A percentile compares a stretch with the other conserved stretches of the same genome.
Evolutionary conservation across 2,329 filamentous ascomycete species (phyloP).

Genomic region (Didymellaceae sp.): DNA sequence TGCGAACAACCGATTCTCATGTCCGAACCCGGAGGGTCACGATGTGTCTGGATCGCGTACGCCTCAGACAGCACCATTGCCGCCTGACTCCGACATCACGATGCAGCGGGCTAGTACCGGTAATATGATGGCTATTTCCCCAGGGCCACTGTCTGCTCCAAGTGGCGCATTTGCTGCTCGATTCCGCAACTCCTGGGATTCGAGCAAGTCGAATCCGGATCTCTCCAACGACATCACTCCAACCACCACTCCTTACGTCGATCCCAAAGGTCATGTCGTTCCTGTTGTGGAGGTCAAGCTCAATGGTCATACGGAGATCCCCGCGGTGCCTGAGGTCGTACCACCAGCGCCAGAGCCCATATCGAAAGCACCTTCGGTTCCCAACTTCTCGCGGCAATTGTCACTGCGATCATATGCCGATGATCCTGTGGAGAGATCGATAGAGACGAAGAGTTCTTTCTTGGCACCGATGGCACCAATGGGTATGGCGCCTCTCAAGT

Average conservation of each 20-base stretch:
- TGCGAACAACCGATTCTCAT: slow-evolving; percentile 37
- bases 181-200: slow-evolving; percentile 51
- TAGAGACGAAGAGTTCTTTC: slow-evolving; percentile 14
- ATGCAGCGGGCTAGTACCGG: slow-evolving; percentile 53
- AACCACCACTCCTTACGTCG: slow-evolving; percentile 42
- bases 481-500: slow-evolving; percentile 34
- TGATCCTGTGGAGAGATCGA: slow-evolving; percentile 20
- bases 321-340: slow-evolving; percentile 17
- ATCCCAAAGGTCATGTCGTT: slow-evolving; percentile 46
- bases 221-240: slow-evolving; percentile 39
- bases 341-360: slow-evolving; percentile 20
- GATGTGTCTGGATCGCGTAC: slow-evolving; percentile 41
- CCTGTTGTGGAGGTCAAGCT: slow-evolving; percentile 46
- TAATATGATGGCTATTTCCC: slow-evolving; percentile 51
- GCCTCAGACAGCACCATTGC: slow-evolving; percentile 48
- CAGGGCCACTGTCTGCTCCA: slow-evolving; percentile 51
- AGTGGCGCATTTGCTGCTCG: slow-evolving; percentile 46
- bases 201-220: slow-evolving; percentile 45
- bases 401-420: slow-evolving; percentile 33
- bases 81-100: slow-evolving; percentile 56
- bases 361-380: slow-evolving; percentile 29
- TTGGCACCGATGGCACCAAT: slow-evolving; percentile 22
- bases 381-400: slow-evolving; percentile 50
- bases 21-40: slow-evolving; percentile 40
- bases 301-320: slow-evolving; percentile 22